A percentile compares a stretch with the other conserved stretches of the same genome.
Evolutionary conservation across 495 filamentous ascomycete genomes (phyloP).

Genomic region (Aspergillus ostianus): DNA sequence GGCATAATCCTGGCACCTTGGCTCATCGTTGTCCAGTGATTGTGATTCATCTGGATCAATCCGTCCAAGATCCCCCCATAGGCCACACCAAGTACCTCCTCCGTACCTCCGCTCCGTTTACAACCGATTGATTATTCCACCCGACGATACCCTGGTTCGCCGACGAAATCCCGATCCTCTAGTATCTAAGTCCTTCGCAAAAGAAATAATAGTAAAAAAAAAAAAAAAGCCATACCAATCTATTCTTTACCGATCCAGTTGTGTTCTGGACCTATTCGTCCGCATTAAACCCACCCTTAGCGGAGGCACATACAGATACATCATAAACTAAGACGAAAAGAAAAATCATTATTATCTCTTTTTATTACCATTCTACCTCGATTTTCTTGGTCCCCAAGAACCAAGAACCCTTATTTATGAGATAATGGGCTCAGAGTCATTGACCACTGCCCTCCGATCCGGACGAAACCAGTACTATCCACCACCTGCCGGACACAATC

Average conservation of each 20-base stretch:
- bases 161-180: not conserved
- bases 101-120: not conserved
- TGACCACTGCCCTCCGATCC: conserved; percentile 18
- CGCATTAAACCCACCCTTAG: not conserved
- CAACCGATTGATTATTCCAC: not conserved
- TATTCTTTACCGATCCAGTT: not conserved
- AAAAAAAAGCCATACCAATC: not conserved
- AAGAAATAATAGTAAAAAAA: not conserved
- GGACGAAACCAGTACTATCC: not conserved
- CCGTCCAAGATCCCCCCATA: not conserved
- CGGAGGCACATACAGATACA: not conserved
- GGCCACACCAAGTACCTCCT: too few species aligned
- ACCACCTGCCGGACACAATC: conserved; percentile 7
- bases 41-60: not conserved
- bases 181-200: not conserved
- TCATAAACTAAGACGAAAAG: not conserved
- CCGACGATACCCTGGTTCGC: not conserved
- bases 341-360: too few species aligned
- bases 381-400: not conserved
- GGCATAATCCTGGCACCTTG: not conserved
- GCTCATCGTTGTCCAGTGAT: not conserved
- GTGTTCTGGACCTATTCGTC: not conserved
- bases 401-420: conserved; percentile 4
- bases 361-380: not conserved
- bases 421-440: conserved; percentile 33